These are phyloP conservation scores for Aspergillus leporis DNA, from an alignment of 495 filamentous ascomycete species.

Conservation along the genomic window DNA sequence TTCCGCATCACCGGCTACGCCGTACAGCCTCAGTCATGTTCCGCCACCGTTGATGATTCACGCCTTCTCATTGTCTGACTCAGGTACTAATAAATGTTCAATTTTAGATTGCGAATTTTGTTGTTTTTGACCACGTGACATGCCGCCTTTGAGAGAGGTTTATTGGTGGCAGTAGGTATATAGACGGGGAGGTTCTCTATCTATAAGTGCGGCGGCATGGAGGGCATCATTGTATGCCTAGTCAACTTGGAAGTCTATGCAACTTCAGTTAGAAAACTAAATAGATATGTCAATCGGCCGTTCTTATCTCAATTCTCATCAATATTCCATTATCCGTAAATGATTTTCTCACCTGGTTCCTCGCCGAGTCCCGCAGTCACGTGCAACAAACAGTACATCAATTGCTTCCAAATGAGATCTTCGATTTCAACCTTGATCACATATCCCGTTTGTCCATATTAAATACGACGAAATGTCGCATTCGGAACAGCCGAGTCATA, in stretches of 20 bases:
- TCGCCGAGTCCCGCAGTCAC: conserved; percentile 7
- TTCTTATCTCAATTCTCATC: not conserved
- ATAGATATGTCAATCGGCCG: not conserved
- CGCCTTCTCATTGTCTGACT: too few relatives aligned
- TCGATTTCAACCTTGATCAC: not conserved
- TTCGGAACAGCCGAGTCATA: conserved; percentile 37
- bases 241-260: not conserved
- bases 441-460: not conserved
- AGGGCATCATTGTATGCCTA: too few relatives aligned
- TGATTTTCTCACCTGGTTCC: conserved; percentile 1
- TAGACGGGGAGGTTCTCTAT: too few relatives aligned
- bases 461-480: conserved; percentile 30
- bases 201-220: too few relatives aligned
- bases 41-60: too few relatives aligned
- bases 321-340: not conserved
- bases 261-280: not conserved
- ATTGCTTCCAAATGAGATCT: conserved; percentile 11
- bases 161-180: too few relatives aligned
- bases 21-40: too few relatives aligned
- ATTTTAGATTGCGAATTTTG: too few relatives aligned
- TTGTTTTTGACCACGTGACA: too few relatives aligned
- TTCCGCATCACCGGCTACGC: too few relatives aligned
- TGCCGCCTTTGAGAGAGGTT: too few relatives aligned
- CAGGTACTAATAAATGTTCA: too few relatives aligned
- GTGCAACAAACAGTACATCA: conserved; percentile 12